phyloP scores from a whole-genome alignment of 257 asterid genomes.

The Osmanthus fragrans region DNA sequence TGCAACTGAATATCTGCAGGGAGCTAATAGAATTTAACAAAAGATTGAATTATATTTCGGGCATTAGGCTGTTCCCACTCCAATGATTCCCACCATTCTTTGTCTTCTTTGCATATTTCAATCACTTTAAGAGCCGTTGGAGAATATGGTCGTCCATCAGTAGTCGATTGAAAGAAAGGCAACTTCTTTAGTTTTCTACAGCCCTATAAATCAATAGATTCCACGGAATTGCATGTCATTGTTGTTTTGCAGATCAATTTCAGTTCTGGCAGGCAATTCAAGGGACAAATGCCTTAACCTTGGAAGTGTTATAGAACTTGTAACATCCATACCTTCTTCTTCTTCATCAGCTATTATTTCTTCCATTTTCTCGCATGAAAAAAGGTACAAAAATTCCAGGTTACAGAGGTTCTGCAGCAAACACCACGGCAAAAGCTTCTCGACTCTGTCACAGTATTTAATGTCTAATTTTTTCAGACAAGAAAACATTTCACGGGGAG shows the following conservation, averaged over 20 bases:
- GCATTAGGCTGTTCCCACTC: constrained; percentile 21
- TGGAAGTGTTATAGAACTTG: constrained; percentile 5
- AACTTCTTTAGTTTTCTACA: constrained; percentile 14
- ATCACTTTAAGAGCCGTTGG: constrained; percentile 10
- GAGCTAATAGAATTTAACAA: constrained; percentile 3
- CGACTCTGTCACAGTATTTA: not conserved
- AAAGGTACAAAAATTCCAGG: constrained; percentile 10
- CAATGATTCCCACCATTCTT: constrained; percentile 26
- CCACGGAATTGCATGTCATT: constrained; percentile 20
- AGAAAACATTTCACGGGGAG: constrained; percentile 12
- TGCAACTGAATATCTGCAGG: not conserved
- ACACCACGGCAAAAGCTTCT: constrained; percentile 1
- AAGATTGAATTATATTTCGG: constrained; percentile 16
- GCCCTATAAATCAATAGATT: not conserved
- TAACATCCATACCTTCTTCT: not conserved
- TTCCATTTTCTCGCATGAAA: not conserved
- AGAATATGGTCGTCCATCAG: not conserved
- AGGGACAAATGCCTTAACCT: constrained; percentile 14
- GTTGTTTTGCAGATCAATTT: constrained; percentile 23
- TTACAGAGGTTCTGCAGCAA: constrained; percentile 7
- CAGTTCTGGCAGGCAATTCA: constrained; percentile 17
- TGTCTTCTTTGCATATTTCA: constrained; percentile 12
- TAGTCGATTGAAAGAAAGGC: not conserved
- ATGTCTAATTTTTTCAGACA: not conserved
- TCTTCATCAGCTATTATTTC: constrained; percentile 16